Evolutionary conservation across 1,284 basidiomycete genomes (phyloP), one percentile per base, ranked within the genome.

Genomic region (Chondrostereum purpureum): DNA sequence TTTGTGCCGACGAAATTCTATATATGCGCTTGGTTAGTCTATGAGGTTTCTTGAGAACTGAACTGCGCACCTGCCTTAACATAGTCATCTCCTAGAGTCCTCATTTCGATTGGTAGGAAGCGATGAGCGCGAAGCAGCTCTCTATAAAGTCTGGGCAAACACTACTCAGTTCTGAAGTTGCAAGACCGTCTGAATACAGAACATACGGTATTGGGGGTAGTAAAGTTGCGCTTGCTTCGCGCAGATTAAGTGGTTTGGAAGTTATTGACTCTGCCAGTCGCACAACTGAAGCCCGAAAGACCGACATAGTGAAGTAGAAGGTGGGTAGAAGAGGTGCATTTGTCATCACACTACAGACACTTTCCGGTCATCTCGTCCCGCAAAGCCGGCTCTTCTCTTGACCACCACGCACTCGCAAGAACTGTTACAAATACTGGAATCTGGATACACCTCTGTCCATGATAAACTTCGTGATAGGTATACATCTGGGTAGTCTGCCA

Each of bases 1-100:
- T 53, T 69, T 77, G 51, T 94, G 92, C 41, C 84, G 71, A 16
- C 85, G 80, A 61, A 95, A 96, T 63, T 97, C 92, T 89, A 47
- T 41, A 43, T 27, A 42, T 31, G 43, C 34, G 39, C n/a, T n/a
- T n/a, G n/a, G 34, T 12, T 22, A 22, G 19, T 21, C 8, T 17
- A 18, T 20, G 35, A 42, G 37, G 21, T 17, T 38, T n/a, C n/a
- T n/a, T n/a, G n/a, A n/a, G n/a, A n/a, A n/a, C n/a, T n/a, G n/a
- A 1, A 13, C 2, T 20, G 55, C 70, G 41, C 41, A 88, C 87
- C 85, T 52, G 84, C 78, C 68, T 91, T 95, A 47, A 95, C 76
- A 59, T 95, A 96, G 27, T 77, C 75, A 62, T 97, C 92, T 22
- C 93, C 92, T 48, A 95, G 70, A 31, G 76, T 81, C 14, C 91